Percentiles rank a stretch among this genome's conserved stretches.
phyloP scores from a whole-genome alignment of 352 stramenopile genomes.

The Aphanomyces invadans region DNA sequence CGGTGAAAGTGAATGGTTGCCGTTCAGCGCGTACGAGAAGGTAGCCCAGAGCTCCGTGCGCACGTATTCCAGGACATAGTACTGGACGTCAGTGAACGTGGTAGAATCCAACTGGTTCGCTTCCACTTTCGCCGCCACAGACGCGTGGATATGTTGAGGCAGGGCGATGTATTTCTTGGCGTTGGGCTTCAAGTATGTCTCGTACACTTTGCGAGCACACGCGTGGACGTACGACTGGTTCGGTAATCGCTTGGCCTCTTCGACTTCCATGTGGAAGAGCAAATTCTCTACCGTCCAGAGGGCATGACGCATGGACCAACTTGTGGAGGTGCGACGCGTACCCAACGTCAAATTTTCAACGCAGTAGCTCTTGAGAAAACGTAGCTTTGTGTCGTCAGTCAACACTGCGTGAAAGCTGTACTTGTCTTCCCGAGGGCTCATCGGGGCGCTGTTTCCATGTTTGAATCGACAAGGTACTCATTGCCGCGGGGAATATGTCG shows the following conservation, averaged over 20 bases:
- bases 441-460: not conserved
- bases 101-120: not conserved
- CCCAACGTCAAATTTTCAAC: slow-evolving; percentile 49
- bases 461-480: too few species aligned
- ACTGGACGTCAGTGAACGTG: slow-evolving; percentile 18
- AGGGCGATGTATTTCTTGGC: slow-evolving; percentile 14
- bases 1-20: too few species aligned
- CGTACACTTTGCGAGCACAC: slow-evolving; percentile 69
- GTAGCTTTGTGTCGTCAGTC: slow-evolving; percentile 62
- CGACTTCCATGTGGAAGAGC: slow-evolving; percentile 77
- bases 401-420: slow-evolving; percentile 42
- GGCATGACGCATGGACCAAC: too few species aligned
- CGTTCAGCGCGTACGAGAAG: slow-evolving; percentile 18
- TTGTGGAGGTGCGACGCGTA: too few species aligned
- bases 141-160: not conserved
- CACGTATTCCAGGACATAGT: slow-evolving; percentile 21
- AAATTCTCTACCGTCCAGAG: slow-evolving; percentile 55
- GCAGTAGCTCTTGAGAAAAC: slow-evolving; percentile 81
- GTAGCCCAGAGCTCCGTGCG: slow-evolving; percentile 12
- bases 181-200: slow-evolving; percentile 50
- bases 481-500: too few species aligned
- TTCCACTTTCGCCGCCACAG: slow-evolving; percentile 2
- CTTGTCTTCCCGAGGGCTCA: not conserved
- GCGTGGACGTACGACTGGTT: slow-evolving; percentile 77
- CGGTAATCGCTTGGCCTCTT: slow-evolving; percentile 74